These are phyloP conservation scores for Mortierella sp. DNA, from an alignment of 371 early-diverging fungal species.

Conservation along the genomic window DNA sequence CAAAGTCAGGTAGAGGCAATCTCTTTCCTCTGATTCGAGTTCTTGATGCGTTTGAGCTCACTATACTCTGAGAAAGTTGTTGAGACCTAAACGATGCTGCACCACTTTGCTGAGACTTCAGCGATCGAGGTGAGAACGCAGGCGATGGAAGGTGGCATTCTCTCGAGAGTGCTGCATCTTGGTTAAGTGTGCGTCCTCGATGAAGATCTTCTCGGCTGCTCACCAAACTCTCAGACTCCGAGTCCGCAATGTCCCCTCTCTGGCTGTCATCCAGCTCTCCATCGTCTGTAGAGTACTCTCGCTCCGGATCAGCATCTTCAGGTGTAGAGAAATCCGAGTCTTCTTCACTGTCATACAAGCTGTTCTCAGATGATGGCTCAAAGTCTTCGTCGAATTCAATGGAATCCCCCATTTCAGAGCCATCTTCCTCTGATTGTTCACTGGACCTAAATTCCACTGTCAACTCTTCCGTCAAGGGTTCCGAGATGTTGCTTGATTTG, in stretches of 20 bases:
- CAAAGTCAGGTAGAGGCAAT: conserved; percentile 26
- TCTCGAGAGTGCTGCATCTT: neutral
- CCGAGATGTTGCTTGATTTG: conserved; percentile 11
- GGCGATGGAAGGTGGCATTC: conserved; percentile 15
- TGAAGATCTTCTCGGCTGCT: neutral
- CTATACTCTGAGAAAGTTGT: neutral
- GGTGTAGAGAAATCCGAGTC: conserved; percentile 23
- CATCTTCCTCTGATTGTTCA: conserved; percentile 32
- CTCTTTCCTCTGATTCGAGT: conserved; percentile 1
- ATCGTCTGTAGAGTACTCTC: conserved; percentile 1
- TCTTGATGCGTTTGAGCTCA: conserved; percentile 24
- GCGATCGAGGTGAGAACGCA: conserved; percentile 15
- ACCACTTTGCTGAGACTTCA: neutral
- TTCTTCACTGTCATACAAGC: conserved; percentile 18
- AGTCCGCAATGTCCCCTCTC: neutral
- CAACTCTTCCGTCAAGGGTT: conserved; percentile 25
- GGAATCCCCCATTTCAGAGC: conserved; percentile 14
- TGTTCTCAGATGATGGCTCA: conserved; percentile 27
- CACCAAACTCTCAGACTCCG: conserved; percentile 4
- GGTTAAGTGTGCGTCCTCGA: neutral
- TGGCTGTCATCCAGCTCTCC: neutral
- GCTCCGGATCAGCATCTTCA: conserved; percentile 4
- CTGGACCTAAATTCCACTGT: conserved; percentile 39
- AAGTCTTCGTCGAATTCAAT: conserved; percentile 14
- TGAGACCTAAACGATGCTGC: conserved; percentile 17